Evolutionary conservation across 139 green algal genomes (phyloP), one percentile per base, ranked within the genome.

Genomic region (Closterium sp.): DNA sequence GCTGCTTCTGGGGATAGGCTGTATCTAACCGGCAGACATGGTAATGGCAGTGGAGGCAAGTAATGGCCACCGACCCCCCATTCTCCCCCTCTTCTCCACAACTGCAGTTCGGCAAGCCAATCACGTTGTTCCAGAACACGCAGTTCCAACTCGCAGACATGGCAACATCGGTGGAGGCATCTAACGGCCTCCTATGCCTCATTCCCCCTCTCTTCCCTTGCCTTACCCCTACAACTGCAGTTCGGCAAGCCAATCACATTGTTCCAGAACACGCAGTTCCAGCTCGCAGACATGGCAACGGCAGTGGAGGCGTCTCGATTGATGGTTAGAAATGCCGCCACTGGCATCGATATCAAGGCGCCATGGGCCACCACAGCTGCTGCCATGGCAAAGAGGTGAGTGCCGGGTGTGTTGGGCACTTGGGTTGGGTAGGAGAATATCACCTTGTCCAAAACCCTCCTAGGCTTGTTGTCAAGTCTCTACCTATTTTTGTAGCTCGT

Each of bases 231-330:
- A n/a, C n/a, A n/a, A n/a, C n/a, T 86, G 33, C 96, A 97, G 93
- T 98, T 98, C 91, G 95, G 96, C 9, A 90, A 93, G 86, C 34
- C 93, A 32, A 93, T 97, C 30, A 28, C 84, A 0, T 34, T 9
- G 38, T 97, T 97, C 85, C 96, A 97, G 88, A 94, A 95, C 88
- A 97, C 91, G 9, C 94, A 97, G 93, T 98, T 98, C 90, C 95
- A 93, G 84, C 86, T 98, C 10, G 96, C 97, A 0, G 97, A 98
- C 92, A 97, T 97, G 96, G 96, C 96, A 12, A 98, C 97, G 2
- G 33, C 31, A 1, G 32, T 98, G 28, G 95, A 97, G 81, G 95
- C 96, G 5, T 95, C 94, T 0, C 90, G 96, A 2, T 93, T 97
- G 0, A 94, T 97, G 92, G 96, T 94, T 34, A 85, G 69, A 0